These are phyloP conservation scores for Alloascoidea africana DNA, from an alignment of 805 yeast species.

Conservation along the genomic window DNA sequence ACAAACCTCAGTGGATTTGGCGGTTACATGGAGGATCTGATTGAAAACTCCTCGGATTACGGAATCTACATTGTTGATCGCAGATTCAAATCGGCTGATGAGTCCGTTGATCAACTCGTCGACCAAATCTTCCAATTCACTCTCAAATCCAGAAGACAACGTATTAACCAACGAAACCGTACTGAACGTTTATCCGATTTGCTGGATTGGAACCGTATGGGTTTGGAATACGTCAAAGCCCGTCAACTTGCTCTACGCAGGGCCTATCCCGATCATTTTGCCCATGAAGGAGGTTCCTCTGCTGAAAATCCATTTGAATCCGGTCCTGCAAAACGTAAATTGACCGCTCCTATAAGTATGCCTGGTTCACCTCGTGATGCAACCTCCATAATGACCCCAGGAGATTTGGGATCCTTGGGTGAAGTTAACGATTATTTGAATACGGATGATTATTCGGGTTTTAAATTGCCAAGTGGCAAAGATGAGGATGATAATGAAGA, in stretches of 20 bases:
- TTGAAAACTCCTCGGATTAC: constrained; percentile 87
- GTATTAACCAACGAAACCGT: constrained; percentile 95
- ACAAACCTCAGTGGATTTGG: constrained; percentile 95
- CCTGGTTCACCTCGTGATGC: constrained; percentile 89
- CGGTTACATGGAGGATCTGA: constrained; percentile 95
- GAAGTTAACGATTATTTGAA: constrained; percentile 61
- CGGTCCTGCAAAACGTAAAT: constrained; percentile 26
- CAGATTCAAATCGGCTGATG: constrained; percentile 83
- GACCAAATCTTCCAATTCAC: constrained; percentile 84
- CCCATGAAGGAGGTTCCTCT: constrained; percentile 17
- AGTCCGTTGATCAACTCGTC: constrained; percentile 79
- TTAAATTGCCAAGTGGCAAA: constrained; percentile 18
- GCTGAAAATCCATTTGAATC: constrained; percentile 22
- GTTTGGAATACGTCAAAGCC: constrained; percentile 92
- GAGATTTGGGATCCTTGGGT: constrained; percentile 89
- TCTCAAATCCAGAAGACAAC: constrained; percentile 83
- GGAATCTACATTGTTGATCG: constrained; percentile 96
- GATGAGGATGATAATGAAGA: constrained; percentile 20
- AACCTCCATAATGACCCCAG: constrained; percentile 83
- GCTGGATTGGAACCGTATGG: constrained; percentile 97
- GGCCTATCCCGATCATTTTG: constrained; percentile 80
- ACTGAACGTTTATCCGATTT: constrained; percentile 88
- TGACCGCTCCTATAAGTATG: constrained; percentile 87
- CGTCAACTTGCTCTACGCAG: constrained; percentile 82
- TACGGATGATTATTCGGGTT: constrained; percentile 59